Conservation (phyloP, 768 basidiomycete genomes). For the Suillus weaverae region DNA sequence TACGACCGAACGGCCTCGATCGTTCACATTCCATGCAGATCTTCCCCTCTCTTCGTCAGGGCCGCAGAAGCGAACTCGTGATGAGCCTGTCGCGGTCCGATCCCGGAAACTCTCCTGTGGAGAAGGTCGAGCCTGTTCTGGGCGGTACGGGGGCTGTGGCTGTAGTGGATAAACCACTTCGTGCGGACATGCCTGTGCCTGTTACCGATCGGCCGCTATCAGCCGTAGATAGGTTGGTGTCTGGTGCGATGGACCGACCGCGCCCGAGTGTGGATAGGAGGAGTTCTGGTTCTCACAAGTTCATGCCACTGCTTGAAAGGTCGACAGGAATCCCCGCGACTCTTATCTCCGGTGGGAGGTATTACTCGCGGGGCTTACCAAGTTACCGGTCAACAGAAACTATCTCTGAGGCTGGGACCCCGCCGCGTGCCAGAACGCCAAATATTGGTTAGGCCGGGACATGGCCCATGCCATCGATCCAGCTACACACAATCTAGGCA, state of each 20-base stretch:
- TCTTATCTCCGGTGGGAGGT: slow-evolving; percentile 12
- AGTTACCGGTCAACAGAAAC: slow-evolving; percentile 10
- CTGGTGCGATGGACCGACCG: slow-evolving; percentile 9
- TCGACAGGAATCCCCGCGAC: slow-evolving; percentile 1
- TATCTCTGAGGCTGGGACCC: slow-evolving; percentile 6
- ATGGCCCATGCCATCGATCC: background rate
- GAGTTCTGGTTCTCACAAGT: slow-evolving; percentile 26
- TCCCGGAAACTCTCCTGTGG: background rate
- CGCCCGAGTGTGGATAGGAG: slow-evolving; percentile 28
- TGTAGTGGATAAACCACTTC: background rate
- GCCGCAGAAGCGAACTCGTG: slow-evolving; percentile 28
- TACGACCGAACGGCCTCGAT: slow-evolving; percentile 20
- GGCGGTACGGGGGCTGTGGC: background rate
- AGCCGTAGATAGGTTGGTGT: slow-evolving; percentile 22
- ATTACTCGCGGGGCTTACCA: slow-evolving; percentile 10
- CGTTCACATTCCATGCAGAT: slow-evolving; percentile 22
- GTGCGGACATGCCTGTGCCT: background rate
- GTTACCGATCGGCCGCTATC: slow-evolving; percentile 22
- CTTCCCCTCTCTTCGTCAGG: slow-evolving; percentile 16
- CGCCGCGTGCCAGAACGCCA: slow-evolving; percentile 9
- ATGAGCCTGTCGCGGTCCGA: slow-evolving; percentile 22
- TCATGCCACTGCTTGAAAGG: slow-evolving; percentile 15
- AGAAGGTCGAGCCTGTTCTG: background rate
- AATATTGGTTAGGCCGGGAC: slow-evolving; percentile 1
- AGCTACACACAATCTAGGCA: background rate